Base-by-base conservation (phyloP, 2,329 filamentous ascomycete genomes). In the Ilyonectria sp. region DNA sequence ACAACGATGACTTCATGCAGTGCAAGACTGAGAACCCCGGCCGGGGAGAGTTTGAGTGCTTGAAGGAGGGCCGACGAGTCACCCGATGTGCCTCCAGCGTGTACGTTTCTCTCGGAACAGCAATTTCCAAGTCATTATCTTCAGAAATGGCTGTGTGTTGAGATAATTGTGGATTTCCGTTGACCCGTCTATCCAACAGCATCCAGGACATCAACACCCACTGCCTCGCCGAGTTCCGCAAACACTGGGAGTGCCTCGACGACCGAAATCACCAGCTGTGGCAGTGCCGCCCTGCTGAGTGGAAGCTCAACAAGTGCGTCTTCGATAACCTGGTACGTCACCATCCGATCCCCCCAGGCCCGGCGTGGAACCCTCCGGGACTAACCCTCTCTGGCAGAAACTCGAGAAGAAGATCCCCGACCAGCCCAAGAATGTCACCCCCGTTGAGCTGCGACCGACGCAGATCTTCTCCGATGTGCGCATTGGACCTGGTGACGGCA, bases 1-100 rank as follows among this genome's bases (percentile, higher is more conserved):
- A 95, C 88, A 98, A 98, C 84, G 96, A 99, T 87, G 96, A 99
- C 85, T 99, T 93, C 86, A 99, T 99, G 95, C 93, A 97, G 86
- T 99, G 96, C 92, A 99, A 99, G 92, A 93, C 90, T 75, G 94
- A 98, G 85, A 91, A 94, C 77, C 92, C 93, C 70, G 96, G 96
- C 77, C 91, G 90, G 83, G 96, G 94, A 81, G 96, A 99, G 87
- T 83, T 97, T 71, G 94, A 97, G 75, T 99, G 96, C 85, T 85
- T 99, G 89, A 95, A 94, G 87, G 96, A 99, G 86, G 96, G 96
- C 64, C 90, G 96, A 82, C 93, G 96, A 83, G 96, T 99, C 69
- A 99, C 96, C 76, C 90, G 96, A 85, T 99, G 96, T 86, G 96
- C 96, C 67, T 92, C 93, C 76, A 97, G 94, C 84, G 96, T 99